phyloP scores from a whole-genome alignment of 306 rosid genomes.

The Castanea sativa region DNA sequence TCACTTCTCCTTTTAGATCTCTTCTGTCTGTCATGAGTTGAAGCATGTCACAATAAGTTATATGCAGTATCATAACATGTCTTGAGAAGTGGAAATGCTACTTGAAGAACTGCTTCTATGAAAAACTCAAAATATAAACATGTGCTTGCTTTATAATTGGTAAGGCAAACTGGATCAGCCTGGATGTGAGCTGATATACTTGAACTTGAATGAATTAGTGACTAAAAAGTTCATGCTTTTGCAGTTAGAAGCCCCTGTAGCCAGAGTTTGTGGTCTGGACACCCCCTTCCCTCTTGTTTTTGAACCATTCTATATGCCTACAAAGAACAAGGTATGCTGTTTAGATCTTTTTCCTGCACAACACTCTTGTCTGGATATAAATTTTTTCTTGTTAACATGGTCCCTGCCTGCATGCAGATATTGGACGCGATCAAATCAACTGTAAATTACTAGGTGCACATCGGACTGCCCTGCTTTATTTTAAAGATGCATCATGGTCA shows the following conservation, averaged over 20 bases:
- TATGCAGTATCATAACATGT: neutral
- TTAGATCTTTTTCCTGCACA: neutral
- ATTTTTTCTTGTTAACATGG: neutral
- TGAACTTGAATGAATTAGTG: neutral
- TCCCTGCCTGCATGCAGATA: slow-evolving; percentile 61
- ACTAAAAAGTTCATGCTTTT: neutral
- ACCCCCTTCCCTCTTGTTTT: slow-evolving; percentile 95
- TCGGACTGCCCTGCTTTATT: neutral
- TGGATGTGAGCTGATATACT: slow-evolving; percentile 3
- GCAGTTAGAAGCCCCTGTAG: slow-evolving; percentile 92
- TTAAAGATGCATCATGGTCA: neutral
- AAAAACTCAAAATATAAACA: neutral
- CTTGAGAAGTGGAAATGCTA: neutral
- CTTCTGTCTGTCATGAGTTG: neutral
- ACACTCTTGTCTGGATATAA: neutral
- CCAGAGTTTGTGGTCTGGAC: slow-evolving; percentile 95
- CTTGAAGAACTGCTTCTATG: neutral
- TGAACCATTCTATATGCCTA: slow-evolving; percentile 96
- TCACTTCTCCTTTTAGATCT: neutral
- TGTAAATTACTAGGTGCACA: slow-evolving; percentile 45
- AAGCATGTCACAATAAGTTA: neutral
- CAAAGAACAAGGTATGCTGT: slow-evolving; percentile 71
- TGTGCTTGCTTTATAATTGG: neutral
- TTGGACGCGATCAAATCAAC: slow-evolving; percentile 93
- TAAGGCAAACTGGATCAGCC: neutral